Evolutionary conservation across 768 basidiomycete species (phyloP).

Genomic region (Suillus weaverae): DNA sequence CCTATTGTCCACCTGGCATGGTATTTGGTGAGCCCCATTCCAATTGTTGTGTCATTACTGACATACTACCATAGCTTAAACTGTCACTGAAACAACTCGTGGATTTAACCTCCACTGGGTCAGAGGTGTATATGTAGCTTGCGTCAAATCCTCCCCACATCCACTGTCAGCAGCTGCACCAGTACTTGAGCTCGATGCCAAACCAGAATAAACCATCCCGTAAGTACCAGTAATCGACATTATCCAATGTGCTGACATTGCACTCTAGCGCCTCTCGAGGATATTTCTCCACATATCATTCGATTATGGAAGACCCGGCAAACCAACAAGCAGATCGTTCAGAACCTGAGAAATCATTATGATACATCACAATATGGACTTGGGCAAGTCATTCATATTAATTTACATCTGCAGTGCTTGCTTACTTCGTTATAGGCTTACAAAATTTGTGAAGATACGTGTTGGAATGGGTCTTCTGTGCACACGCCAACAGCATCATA

Average conservation of each 20-base stretch:
- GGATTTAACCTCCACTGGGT: neutral
- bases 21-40: no score
- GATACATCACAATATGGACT: slow-evolving; percentile 24
- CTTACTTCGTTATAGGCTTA: neutral
- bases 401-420: neutral
- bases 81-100: no score
- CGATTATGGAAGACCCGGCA: slow-evolving; percentile 24
- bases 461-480: slow-evolving; percentile 19
- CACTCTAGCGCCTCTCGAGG: neutral
- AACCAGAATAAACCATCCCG: slow-evolving; percentile 8
- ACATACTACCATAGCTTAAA: no score
- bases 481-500: slow-evolving; percentile 9
- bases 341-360: slow-evolving; percentile 21
- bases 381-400: slow-evolving; percentile 9
- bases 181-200: neutral
- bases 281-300: slow-evolving; percentile 12
- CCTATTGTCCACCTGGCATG: no score
- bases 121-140: no score
- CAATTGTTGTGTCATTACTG: no score
- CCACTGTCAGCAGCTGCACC: no score
- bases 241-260: neutral
- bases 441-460: slow-evolving; percentile 3
- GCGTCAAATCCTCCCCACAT: no score
- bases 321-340: slow-evolving; percentile 29
- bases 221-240: neutral